Percentiles rank a stretch among this genome's conserved stretches.
Evolutionary conservation across 345 rosid genomes (phyloP).

Genomic region (Pistacia vera): DNA sequence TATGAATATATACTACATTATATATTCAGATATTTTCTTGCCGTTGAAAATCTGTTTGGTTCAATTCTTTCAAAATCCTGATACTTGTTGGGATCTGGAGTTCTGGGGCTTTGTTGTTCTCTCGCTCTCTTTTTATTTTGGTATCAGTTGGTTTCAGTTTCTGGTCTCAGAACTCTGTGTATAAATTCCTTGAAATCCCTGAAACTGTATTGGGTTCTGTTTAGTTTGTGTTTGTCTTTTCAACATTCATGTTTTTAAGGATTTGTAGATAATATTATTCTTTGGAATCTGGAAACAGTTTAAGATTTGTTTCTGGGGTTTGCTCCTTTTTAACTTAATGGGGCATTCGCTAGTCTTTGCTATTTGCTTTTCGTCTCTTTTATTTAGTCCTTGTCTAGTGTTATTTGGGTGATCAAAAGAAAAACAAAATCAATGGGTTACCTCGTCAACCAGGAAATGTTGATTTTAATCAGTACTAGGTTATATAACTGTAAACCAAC

Average conservation of each 20-base stretch:
- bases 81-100: conserved; percentile 22
- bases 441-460: conserved; percentile 84
- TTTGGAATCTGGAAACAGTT: conserved; percentile 22
- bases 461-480: conserved; percentile 74
- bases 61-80: conserved; percentile 11
- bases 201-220: not conserved
- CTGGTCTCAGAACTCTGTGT: conserved; percentile 5
- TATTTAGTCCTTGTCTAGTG: conserved; percentile 27
- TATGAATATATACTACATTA: not conserved
- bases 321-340: conserved; percentile 32
- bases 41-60: not conserved
- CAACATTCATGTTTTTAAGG: not conserved
- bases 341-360: conserved; percentile 24
- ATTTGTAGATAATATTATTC: conserved; percentile 3
- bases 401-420: conserved; percentile 44
- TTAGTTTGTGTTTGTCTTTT: not conserved
- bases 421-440: conserved; percentile 58
- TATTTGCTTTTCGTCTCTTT: conserved; percentile 28
- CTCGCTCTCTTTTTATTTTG: not conserved
- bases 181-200: conserved; percentile 2
- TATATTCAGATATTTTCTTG: not conserved
- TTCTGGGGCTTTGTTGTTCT: conserved; percentile 14
- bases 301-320: conserved; percentile 32
- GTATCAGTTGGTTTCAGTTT: not conserved
- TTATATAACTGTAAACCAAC: conserved; percentile 73